Conservation (phyloP, 306 rosid species). For the Rubus idaeus region DNA sequence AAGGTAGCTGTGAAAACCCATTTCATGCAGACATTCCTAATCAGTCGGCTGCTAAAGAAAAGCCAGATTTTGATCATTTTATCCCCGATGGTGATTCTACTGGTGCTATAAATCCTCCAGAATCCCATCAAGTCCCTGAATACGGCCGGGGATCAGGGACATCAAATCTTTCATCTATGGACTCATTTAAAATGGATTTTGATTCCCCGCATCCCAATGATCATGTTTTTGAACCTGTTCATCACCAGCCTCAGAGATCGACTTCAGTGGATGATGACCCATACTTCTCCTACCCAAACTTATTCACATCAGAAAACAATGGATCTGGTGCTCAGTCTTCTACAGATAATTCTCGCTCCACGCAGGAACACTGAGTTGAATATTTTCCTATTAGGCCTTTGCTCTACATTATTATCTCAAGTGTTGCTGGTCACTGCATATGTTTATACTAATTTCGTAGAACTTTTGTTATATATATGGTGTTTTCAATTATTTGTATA, state of each 20-base stretch:
- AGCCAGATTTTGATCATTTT: constrained; percentile 27
- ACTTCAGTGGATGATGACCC: constrained; percentile 82
- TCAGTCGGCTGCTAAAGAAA: constrained; percentile 32
- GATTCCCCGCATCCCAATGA: constrained; percentile 39
- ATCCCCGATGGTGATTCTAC: constrained; percentile 30
- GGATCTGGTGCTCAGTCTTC: constrained; percentile 49
- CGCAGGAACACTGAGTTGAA: constrained; percentile 37
- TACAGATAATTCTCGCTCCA: constrained; percentile 38
- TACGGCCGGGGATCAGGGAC: constrained; percentile 34
- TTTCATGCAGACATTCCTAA: constrained; percentile 41
- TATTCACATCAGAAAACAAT: constrained; percentile 60
- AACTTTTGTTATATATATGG: constrained; percentile 4
- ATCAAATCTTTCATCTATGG: constrained; percentile 40
- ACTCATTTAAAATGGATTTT: constrained; percentile 42
- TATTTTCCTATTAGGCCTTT: not conserved
- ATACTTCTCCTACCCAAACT: constrained; percentile 75
- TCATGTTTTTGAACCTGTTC: constrained; percentile 28
- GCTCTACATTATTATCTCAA: constrained; percentile 10
- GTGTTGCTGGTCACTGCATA: constrained; percentile 32
- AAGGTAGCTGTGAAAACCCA: constrained; percentile 54
- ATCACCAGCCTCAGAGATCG: constrained; percentile 61
- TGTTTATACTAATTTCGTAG: not conserved
- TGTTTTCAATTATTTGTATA: constrained; percentile 13
- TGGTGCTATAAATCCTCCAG: constrained; percentile 19
- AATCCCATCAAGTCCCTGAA: constrained; percentile 39